A percentile compares a stretch with the other conserved stretches of the same genome.
These are phyloP conservation scores for Pseudogymnoascus sp. DNA, from an alignment of 2,329 filamentous ascomycete species.

Conservation along the genomic window DNA sequence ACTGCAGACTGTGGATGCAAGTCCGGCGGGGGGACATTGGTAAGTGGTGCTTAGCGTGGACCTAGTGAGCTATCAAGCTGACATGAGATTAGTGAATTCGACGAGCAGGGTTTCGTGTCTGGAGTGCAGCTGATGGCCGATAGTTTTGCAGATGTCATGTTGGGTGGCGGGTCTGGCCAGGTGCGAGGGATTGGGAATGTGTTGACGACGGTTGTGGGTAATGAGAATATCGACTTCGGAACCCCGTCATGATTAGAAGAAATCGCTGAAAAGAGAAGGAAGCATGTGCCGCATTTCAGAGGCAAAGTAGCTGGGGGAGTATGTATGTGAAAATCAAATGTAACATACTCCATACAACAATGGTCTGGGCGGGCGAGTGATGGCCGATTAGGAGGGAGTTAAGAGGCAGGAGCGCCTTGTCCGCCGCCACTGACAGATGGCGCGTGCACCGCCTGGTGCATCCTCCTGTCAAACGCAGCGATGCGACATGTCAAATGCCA, in stretches of 20 bases:
- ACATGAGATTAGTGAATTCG: constrained; percentile 38
- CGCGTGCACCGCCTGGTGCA: background rate
- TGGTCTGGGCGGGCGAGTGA: background rate
- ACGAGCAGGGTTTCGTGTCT: constrained; percentile 43
- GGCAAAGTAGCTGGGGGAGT: background rate
- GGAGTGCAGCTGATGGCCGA: constrained; percentile 49
- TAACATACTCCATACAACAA: background rate
- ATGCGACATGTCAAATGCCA: background rate
- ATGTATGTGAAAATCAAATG: background rate
- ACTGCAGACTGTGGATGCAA: constrained; percentile 49
- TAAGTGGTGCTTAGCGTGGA: background rate
- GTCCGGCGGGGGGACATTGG: constrained; percentile 45
- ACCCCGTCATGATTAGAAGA: background rate
- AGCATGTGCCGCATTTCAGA: background rate
- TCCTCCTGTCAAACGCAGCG: background rate
- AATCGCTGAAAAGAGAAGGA: background rate
- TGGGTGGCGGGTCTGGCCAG: constrained; percentile 39
- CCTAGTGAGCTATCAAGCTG: background rate
- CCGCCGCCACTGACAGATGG: background rate
- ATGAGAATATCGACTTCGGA: constrained; percentile 18
- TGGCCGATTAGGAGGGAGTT: background rate
- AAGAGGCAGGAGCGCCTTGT: no score
- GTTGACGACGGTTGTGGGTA: constrained; percentile 29
- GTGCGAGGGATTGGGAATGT: constrained; percentile 44
- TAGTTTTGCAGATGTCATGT: constrained; percentile 44